These are phyloP conservation scores for Lecanicillium sp. DNA, from an alignment of 2,329 filamentous ascomycete species.

Conservation along the genomic window DNA sequence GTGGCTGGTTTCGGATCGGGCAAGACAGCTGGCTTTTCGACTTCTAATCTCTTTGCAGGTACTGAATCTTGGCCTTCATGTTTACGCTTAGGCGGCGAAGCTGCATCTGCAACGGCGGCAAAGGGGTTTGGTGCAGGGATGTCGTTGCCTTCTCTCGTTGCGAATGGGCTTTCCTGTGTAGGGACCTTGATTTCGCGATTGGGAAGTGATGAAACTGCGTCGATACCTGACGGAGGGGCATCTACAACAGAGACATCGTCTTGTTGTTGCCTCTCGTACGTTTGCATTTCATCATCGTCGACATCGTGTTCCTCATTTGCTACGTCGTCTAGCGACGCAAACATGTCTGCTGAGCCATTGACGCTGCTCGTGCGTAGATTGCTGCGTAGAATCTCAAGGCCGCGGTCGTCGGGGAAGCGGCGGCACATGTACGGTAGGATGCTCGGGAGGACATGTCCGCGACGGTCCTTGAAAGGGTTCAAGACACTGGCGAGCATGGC, in stretches of 20 bases:
- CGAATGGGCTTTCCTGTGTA: slow-evolving; percentile 28
- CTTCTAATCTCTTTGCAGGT: slow-evolving; percentile 31
- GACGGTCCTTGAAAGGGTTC: slow-evolving; percentile 60
- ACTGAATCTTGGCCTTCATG: slow-evolving; percentile 26
- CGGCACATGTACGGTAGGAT: slow-evolving; percentile 72
- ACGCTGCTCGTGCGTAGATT: slow-evolving; percentile 39
- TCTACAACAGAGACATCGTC: slow-evolving; percentile 13
- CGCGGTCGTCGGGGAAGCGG: slow-evolving; percentile 52
- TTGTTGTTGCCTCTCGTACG: slow-evolving; percentile 23
- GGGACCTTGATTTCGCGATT: slow-evolving; percentile 15
- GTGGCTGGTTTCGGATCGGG: slow-evolving; percentile 12
- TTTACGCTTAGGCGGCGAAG: slow-evolving; percentile 29
- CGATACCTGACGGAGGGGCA: neutral
- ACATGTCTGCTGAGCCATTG: slow-evolving; percentile 17
- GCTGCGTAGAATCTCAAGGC: slow-evolving; percentile 62
- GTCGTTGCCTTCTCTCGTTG: slow-evolving; percentile 15
- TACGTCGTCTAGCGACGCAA: slow-evolving; percentile 26
- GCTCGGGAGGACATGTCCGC: slow-evolving; percentile 58
- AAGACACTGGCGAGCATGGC: slow-evolving; percentile 77
- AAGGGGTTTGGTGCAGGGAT: slow-evolving; percentile 9
- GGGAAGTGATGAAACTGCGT: slow-evolving; percentile 1
- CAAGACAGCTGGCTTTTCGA: slow-evolving; percentile 21
- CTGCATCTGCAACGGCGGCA: slow-evolving; percentile 10
- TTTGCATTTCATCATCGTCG: slow-evolving; percentile 26
- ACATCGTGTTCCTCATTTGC: slow-evolving; percentile 24